Evolutionary conservation across 2,329 filamentous ascomycete species (phyloP).

Genomic region (Colletotrichum falcatum): DNA sequence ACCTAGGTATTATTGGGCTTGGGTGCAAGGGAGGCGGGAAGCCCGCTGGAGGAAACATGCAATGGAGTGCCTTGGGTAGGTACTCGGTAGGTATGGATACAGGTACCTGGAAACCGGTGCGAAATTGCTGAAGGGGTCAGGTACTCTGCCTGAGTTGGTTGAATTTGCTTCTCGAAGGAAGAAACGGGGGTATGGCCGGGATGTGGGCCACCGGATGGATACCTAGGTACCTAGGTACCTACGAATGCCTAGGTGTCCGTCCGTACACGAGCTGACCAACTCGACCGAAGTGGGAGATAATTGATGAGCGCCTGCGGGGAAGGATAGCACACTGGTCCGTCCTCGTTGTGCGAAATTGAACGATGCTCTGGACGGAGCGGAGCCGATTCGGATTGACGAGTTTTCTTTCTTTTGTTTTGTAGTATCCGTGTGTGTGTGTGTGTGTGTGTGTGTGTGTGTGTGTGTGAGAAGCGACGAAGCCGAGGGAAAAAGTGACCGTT

Average conservation of each 20-base stretch:
- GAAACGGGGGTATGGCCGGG: slow-evolving; percentile 30
- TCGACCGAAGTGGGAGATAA: not conserved
- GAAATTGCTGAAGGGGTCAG: not conserved
- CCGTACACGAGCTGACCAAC: slow-evolving; percentile 20
- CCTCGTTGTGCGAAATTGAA: slow-evolving; percentile 13
- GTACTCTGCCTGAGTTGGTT: slow-evolving; percentile 5
- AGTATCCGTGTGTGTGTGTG: too few relatives aligned
- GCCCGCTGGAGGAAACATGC: slow-evolving; percentile 28
- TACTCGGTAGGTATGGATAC: too few relatives aligned
- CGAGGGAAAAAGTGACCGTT: slow-evolving; percentile 19
- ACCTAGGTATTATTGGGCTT: slow-evolving; percentile 20
- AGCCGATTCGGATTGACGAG: slow-evolving; percentile 26
- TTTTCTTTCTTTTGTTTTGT: not conserved
- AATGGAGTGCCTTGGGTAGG: too few relatives aligned
- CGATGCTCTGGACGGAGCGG: slow-evolving; percentile 13
- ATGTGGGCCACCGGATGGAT: slow-evolving; percentile 1
- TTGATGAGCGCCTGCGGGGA: slow-evolving; percentile 36
- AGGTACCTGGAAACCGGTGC: slow-evolving; percentile 1
- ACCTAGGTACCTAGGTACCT: too few relatives aligned
- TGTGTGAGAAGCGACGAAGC: not conserved
- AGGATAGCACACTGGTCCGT: slow-evolving; percentile 20
- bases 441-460: not conserved
- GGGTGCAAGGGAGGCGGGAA: slow-evolving; percentile 28
- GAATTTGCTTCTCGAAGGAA: slow-evolving; percentile 39
- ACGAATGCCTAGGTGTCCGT: too few relatives aligned